Conservation (phyloP, 768 basidiomycete genomes). For the Hericium alpestre region DNA sequence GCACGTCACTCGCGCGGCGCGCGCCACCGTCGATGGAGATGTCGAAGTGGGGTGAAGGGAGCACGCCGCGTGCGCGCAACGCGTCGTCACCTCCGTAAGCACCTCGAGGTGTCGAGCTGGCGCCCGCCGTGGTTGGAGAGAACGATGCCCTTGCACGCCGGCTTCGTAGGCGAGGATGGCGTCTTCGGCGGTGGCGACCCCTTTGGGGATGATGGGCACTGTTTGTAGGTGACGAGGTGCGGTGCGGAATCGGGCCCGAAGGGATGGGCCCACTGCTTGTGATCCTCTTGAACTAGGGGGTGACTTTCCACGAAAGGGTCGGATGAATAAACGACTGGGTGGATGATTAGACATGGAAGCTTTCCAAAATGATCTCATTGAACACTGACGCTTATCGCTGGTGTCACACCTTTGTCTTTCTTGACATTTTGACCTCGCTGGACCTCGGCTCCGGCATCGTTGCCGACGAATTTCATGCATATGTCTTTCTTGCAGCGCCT, state of each 20-base stretch:
- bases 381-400: slow-evolving; percentile 74
- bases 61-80: slow-evolving; percentile 43
- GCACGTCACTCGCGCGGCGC: slow-evolving; percentile 76
- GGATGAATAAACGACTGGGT: slow-evolving; percentile 89
- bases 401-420: slow-evolving; percentile 82
- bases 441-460: slow-evolving; percentile 46
- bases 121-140: slow-evolving; percentile 52
- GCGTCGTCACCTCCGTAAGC: slow-evolving; percentile 65
- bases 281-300: slow-evolving; percentile 53
- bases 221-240: not conserved
- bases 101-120: slow-evolving; percentile 39
- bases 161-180: slow-evolving; percentile 40
- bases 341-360: not conserved
- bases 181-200: slow-evolving; percentile 21
- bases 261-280: slow-evolving; percentile 33
- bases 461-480: slow-evolving; percentile 90
- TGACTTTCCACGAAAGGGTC: slow-evolving; percentile 73
- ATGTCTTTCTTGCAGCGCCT: slow-evolving; percentile 95
- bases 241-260: too few relatives aligned
- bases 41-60: slow-evolving; percentile 73
- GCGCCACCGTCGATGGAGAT: slow-evolving; percentile 94
- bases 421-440: slow-evolving; percentile 50
- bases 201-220: slow-evolving; percentile 45
- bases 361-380: not conserved
- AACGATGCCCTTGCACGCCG: slow-evolving; percentile 36